Percentiles rank a stretch among this genome's conserved stretches.
phyloP scores from a whole-genome alignment of 805 yeast species.

The Wickerhamiella domercqiae region DNA sequence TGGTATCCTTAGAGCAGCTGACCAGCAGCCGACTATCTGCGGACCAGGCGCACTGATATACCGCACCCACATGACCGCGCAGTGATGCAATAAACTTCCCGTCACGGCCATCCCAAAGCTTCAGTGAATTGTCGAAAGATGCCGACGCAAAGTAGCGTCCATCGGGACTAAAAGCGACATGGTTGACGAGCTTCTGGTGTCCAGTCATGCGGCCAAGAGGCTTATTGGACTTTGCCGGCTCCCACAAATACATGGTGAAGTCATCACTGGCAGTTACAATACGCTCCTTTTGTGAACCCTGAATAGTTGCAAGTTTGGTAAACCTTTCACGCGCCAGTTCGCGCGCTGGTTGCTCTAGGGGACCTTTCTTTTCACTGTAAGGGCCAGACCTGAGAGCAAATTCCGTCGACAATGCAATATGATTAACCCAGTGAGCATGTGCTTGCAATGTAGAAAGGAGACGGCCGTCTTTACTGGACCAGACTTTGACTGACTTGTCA shows the following conservation, averaged over 20 bases:
- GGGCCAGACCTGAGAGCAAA: conserved; percentile 78
- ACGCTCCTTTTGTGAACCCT: conserved; percentile 48
- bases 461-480: conserved; percentile 72
- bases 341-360: conserved; percentile 25
- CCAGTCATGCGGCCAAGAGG: conserved; percentile 94
- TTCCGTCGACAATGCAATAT: conserved; percentile 81
- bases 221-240: conserved; percentile 62
- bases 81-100: conserved; percentile 83
- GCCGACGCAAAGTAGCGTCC: conserved; percentile 83
- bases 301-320: conserved; percentile 45
- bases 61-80: conserved; percentile 96
- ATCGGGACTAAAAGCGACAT: conserved; percentile 91
- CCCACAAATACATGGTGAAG: conserved; percentile 96
- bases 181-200: conserved; percentile 91
- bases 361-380: conserved; percentile 53
- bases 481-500: conserved; percentile 81
- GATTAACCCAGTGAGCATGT: conserved; percentile 98
- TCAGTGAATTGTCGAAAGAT: conserved; percentile 88
- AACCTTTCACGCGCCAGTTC: conserved; percentile 47
- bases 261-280: conserved; percentile 94
- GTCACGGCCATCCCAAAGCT: conserved; percentile 88
- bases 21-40: conserved; percentile 83
- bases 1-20: conserved; percentile 90
- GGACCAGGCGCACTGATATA: conserved; percentile 96
- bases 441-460: conserved; percentile 65